Base-by-base conservation (phyloP, 352 stramenopile species). In the Pythium coloratum region DNA sequence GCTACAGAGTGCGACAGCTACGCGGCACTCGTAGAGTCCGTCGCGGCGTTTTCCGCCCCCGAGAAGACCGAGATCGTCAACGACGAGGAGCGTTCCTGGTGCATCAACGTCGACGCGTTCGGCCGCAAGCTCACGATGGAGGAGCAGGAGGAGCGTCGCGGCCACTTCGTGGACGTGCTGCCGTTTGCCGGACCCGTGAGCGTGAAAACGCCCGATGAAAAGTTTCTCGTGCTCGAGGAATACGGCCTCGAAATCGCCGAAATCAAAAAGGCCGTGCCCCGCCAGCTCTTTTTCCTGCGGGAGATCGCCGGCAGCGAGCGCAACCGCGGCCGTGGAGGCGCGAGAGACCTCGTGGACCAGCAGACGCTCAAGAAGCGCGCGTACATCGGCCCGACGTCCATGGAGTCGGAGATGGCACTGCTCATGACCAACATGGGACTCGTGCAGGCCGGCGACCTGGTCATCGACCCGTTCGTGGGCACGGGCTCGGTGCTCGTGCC, bases 391-490 rank as follows among this genome's bases (percentile, higher is more conserved):
- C 97, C 97, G 6, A 99, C 97, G 5, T 98, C 90, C 32, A 99
- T 99, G 92, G 97, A 99, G 78, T 95, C 91, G 38, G 96, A 99
- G 70, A 91, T 99, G 62, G 92, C 92, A 40, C 82, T 99, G 67
- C 81, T 99, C 53, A 99, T 99, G 97, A 92, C 69, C 69, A 93
- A 94, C 64, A 92, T 91, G 82, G 86, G 80, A 42, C 70, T 94
- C 20, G 81, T 91, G n/a, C 76, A 79, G 62, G 70, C 71, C 6
- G 75, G 81, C 32, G 86, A 92, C 36, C 69, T 97, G 28, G 90
- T 97, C 7, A 95, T 98, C 66, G 97, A 99, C 82, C 97, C 96
- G 20, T 99, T 99, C 75, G 96, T 98, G 5, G 97, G 97, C 36
- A 99, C 97, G 10, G 97, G 96, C 3, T 97, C 86, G n/a, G 97